Percentiles rank a stretch among this genome's conserved stretches.
Evolutionary conservation across 225 moss, liverwort and hornwort genomes (phyloP).

Genomic region (Takakia lepidozioides): DNA sequence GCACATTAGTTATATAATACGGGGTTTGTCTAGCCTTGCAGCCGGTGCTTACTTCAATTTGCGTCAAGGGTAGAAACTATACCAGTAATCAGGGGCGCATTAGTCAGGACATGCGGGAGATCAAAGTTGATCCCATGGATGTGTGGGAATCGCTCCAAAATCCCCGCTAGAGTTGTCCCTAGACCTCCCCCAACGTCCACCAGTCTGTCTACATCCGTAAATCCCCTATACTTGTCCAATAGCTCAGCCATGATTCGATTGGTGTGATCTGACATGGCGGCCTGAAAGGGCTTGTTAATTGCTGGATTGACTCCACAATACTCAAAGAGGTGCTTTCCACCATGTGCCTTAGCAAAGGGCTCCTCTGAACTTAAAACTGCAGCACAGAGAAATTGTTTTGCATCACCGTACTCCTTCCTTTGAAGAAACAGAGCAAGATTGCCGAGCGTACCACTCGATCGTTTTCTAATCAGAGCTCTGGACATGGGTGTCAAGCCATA

Average conservation of each 20-base stretch:
- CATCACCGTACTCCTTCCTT: not conserved
- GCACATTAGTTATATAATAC: not conserved
- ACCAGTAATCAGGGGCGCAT: constrained; percentile 30
- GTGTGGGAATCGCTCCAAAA: constrained; percentile 30
- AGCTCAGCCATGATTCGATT: not conserved
- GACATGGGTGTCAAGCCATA: constrained; percentile 10
- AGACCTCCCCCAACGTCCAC: constrained; percentile 38
- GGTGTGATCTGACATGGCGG: constrained; percentile 11
- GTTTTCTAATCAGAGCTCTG: constrained; percentile 1
- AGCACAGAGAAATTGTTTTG: not conserved
- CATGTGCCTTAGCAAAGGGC: constrained; percentile 6
- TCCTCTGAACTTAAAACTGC: constrained; percentile 5
- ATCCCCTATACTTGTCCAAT: constrained; percentile 7
- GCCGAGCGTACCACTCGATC: not conserved
- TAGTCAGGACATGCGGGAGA: constrained; percentile 32
- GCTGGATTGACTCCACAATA: constrained; percentile 2
- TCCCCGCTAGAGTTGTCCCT: constrained; percentile 29
- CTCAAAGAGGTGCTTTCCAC: constrained; percentile 5
- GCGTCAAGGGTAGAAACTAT: not conserved
- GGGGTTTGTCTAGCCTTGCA: not conserved
- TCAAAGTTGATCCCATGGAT: constrained; percentile 42
- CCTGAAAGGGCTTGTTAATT: constrained; percentile 2
- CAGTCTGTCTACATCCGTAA: constrained; percentile 4
- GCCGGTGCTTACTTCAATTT: not conserved
- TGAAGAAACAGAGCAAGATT: constrained; percentile 2